Base-by-base conservation (phyloP, 139 green algal species). In the Raphidocelis subcapitata region DNA sequence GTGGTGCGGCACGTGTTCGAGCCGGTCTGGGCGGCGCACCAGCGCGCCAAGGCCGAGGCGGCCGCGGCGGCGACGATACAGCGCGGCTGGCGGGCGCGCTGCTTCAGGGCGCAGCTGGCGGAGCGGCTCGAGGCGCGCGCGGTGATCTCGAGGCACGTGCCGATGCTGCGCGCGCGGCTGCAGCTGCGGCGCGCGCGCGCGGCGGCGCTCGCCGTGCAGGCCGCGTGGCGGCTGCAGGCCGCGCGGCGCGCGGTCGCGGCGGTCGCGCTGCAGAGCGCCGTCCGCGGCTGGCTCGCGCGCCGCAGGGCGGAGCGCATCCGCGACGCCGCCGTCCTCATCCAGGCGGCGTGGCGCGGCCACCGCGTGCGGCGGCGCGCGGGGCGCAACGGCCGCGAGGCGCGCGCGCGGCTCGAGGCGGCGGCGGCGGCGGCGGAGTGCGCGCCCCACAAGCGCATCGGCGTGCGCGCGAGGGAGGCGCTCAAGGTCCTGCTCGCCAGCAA, bases 341-440 rank as follows among this genome's bases (percentile, higher is more conserved):
- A 94, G 87, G 81, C 82, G 2, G 56, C 74, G 29, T 93, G 86
- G 84, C 82, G 87, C 0, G 88, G 86, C 23, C 68, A 72, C 54
- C 23, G n/a, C 0, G 80, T 89, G 57, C 73, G 79, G n/a, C 73
- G 72, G 62, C 3, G 65, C 60, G 54, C 65, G 55, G 59, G 52
- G 28, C 21, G 49, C 32, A 35, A 74, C 76, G 61, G 67, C 44
- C 51, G 54, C 18, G 73, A 83, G 32, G 76, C 82, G 5, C 75
- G 86, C 5, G 37, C 44, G 16, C 77, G 84, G 28, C 61, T 94
- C 33, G 68, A 49, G 10, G 74, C 76, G 10, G 82, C 79, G 5
- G 28, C n/a, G 0, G 72, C 62, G 16, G 61, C 47, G 8, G 70
- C 49, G 18, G 74, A 69, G 37, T 69, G 65, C 0, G 26, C 56